Base-by-base conservation (phyloP, 192 early-diverging fungal species). In the Thamnidium elegans region DNA sequence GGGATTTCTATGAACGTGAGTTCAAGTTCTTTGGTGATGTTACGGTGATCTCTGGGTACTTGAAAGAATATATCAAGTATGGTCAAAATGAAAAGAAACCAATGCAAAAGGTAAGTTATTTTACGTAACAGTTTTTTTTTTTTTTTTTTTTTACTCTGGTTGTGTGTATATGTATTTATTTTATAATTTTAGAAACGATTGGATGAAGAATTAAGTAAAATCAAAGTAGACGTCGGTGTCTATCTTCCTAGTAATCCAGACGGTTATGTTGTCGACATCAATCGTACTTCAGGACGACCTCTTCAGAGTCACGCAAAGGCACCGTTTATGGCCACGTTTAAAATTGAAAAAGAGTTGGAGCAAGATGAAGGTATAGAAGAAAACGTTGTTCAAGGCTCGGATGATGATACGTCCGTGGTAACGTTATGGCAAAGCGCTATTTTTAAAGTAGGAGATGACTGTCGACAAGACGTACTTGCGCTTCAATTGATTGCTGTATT, bases 371-470 rank as follows among this genome's bases (percentile, higher is more conserved):
- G 85, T 47, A 66, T 85, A 10, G 58, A 59, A 20, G 58, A 59
- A 21, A 45, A 45, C 4, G 14, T 48, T 17, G 14, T 48, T 11
- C 36, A 64, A 20, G 65, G 81, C 42, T 65, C 65, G 11, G 73
- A 74, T 3, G 64, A 69, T 23, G 65, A 73, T 48, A 74, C 77
- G 1, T 55, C 74, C 23, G 67, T 77, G 15, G 14, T 59, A 14
- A 56, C 55, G 54, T 79, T 89, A 6, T 87, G 90, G 76, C 88
- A 93, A 71, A 89, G 90, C 1, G 90, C 94, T 1, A 99, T 99
- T 62, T 99, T 99, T 83, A 99, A 99, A 81, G 96, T 99, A 50
- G 97, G 97, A 55, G 97, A 99, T 69, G 96, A 99, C 76, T 99
- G 97, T 74, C 87, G 97, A n/a, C 97, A 99, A 77, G 97, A 99